A percentile compares a stretch with the other conserved stretches of the same genome.
Conservation (phyloP, 306 rosid species). For the Casuarina cunninghamiana region DNA sequence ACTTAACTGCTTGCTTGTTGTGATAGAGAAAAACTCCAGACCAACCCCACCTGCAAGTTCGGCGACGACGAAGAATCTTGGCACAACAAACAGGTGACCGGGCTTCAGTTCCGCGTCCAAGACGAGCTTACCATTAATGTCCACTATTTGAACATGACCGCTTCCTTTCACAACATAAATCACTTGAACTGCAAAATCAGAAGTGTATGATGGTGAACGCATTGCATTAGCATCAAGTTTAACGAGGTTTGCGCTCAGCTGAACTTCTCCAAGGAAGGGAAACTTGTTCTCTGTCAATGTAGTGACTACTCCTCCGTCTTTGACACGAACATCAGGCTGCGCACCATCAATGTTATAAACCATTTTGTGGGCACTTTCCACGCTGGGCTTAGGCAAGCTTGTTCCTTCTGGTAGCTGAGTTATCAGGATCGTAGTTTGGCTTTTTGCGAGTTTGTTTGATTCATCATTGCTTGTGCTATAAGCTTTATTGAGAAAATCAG, state of each 20-base stretch:
- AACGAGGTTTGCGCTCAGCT: conserved; percentile 37
- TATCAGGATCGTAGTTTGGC: conserved; percentile 44
- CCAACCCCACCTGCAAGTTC: conserved; percentile 50
- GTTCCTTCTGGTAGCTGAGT: conserved; percentile 30
- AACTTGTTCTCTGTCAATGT: conserved; percentile 36
- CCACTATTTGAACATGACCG: conserved; percentile 56
- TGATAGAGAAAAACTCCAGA: conserved; percentile 44
- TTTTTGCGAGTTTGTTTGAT: conserved; percentile 35
- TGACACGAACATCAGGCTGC: conserved; percentile 2
- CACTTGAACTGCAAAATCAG: conserved; percentile 36
- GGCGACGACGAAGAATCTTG: conserved; percentile 47
- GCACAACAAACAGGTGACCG: conserved; percentile 61
- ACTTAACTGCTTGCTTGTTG: conserved; percentile 45
- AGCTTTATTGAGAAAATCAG: conserved; percentile 33
- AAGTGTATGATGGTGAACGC: conserved; percentile 37
- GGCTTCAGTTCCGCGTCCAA: conserved; percentile 45
- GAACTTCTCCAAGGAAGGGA: conserved; percentile 44
- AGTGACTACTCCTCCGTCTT: conserved; percentile 33
- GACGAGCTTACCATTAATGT: conserved; percentile 30
- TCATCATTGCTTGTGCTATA: conserved; percentile 34
- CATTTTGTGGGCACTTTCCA: conserved; percentile 7
- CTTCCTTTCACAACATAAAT: conserved; percentile 51
- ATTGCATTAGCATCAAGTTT: conserved; percentile 42
- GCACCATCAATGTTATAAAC: conserved; percentile 45
- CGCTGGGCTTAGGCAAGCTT: conserved; percentile 41